Evolutionary conservation across 371 early-diverging fungal genomes (phyloP).

Genomic region (Mortierella sp.): DNA sequence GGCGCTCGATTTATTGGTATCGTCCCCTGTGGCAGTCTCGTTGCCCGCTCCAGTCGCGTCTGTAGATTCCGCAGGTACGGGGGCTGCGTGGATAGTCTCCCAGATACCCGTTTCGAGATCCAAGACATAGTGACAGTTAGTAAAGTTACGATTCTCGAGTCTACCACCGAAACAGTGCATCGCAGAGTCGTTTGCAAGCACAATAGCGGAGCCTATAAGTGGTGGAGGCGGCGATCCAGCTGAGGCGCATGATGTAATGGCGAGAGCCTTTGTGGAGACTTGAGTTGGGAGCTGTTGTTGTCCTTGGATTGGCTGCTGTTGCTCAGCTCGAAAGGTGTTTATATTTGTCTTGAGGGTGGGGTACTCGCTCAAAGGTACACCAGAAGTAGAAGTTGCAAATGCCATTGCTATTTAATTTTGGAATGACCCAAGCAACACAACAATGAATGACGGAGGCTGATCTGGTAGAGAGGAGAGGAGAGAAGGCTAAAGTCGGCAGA

Average conservation of each 20-base stretch:
- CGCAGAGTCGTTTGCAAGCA: constrained; percentile 65
- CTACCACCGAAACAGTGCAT: constrained; percentile 83
- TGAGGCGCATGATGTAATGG: constrained; percentile 41
- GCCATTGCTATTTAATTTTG: neutral
- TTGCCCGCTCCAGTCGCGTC: too few species aligned
- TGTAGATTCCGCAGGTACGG: neutral
- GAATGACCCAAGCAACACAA: neutral
- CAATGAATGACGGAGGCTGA: too few species aligned
- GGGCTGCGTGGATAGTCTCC: constrained; percentile 55
- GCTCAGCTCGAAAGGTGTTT: neutral
- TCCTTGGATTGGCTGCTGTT: neutral
- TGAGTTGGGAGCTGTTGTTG: neutral
- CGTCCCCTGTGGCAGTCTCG: too few species aligned
- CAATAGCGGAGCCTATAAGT: constrained; percentile 76
- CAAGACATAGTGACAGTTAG: constrained; percentile 75
- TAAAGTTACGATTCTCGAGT: constrained; percentile 73
- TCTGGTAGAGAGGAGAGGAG: too few species aligned
- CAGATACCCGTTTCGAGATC: constrained; percentile 71
- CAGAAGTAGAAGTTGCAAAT: neutral
- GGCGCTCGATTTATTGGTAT: too few species aligned
- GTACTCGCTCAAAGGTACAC: neutral
- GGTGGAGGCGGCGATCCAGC: constrained; percentile 73
- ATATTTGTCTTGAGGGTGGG: neutral
- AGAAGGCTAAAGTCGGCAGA: neutral
- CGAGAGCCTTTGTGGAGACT: constrained; percentile 50